A percentile compares a stretch with the other conserved stretches of the same genome.
These are phyloP conservation scores for Fraxinus baroniana DNA, from an alignment of 305 asterid genomes.

Conservation along the genomic window DNA sequence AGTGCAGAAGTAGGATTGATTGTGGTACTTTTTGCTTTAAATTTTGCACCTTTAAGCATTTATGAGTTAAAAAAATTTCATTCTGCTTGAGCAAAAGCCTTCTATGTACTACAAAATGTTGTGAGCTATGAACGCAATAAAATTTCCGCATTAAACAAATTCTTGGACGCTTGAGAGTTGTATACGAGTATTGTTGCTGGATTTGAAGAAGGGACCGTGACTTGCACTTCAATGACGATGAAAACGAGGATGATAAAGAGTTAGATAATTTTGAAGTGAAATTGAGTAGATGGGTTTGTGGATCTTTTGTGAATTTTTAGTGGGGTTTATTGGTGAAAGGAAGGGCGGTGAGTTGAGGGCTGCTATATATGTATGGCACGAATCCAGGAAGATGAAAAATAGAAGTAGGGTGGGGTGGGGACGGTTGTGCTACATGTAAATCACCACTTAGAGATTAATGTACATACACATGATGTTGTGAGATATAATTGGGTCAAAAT, in stretches of 20 bases:
- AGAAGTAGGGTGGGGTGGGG: background rate
- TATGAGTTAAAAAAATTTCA: background rate
- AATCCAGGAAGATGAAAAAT: conserved; percentile 28
- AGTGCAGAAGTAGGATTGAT: background rate
- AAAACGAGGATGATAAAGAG: conserved; percentile 8
- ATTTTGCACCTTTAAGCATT: background rate
- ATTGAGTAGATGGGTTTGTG: conserved; percentile 11
- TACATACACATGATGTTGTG: no score
- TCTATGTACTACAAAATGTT: background rate
- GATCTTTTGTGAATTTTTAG: conserved; percentile 9
- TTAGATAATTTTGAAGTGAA: conserved; percentile 12
- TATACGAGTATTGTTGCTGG: background rate
- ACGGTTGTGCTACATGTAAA: no score
- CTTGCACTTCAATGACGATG: background rate
- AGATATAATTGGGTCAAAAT: no score
- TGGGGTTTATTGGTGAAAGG: conserved; percentile 32
- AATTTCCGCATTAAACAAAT: background rate
- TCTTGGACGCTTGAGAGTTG: background rate
- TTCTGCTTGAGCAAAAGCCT: background rate
- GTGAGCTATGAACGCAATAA: background rate
- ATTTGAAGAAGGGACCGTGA: background rate
- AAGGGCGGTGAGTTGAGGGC: conserved; percentile 37
- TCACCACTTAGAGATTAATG: no score
- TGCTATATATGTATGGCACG: conserved; percentile 31
- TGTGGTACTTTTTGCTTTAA: background rate